Base-by-base conservation (phyloP, 345 rosid species). In the Arabidopsis arenosa region DNA sequence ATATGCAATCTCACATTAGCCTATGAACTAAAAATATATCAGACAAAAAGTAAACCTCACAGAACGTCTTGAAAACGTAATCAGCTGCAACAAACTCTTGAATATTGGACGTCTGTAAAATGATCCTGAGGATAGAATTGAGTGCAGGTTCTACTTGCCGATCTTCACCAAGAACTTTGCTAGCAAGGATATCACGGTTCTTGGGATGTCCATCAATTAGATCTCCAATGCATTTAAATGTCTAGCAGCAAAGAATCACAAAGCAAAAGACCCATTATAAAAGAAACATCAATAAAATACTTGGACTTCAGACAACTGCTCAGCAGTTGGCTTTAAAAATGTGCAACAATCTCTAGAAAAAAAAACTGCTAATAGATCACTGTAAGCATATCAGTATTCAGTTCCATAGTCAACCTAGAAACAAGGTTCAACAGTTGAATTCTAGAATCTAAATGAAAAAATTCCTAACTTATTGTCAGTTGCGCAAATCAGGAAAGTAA, bases 41-140 rank as follows among this genome's bases (percentile, higher is more conserved):
- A 35, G 66, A 75, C 51, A 48, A 60, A 33, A 67, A 44, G 66
- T 54, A 70, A 78, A 96, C 98, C 98, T 96, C 96, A 78, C 98
- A 93, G 79, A 96, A 89, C 65, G 86, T 81, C 85, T 87, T 87
- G 77, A 93, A 93, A 77, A 95, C 87, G 79, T 85, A 79, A 74
- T 95, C 98, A 76, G 99, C 98, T 14, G 97, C 93, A 76, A 87
- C 74, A 79, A 93, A 93, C 86, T 95, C 99, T 80, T 92, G 93
- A 75, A 86, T 80, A 66, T 90, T 93, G 63, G 98, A 88, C 48
- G 98, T 84, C 77, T 87, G 85, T 80, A 95, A 78, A 80, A 89
- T 93, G 77, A 95, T 93, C 30, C 98, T 85, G 63, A 95, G 94
- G 71, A 95, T 85, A 71, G 96, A 93, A 85, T 89, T 95, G 84